Percentiles rank a stretch among this genome's conserved stretches.
Conservation (phyloP, 306 rosid species). For the Leucaena leucocephala region DNA sequence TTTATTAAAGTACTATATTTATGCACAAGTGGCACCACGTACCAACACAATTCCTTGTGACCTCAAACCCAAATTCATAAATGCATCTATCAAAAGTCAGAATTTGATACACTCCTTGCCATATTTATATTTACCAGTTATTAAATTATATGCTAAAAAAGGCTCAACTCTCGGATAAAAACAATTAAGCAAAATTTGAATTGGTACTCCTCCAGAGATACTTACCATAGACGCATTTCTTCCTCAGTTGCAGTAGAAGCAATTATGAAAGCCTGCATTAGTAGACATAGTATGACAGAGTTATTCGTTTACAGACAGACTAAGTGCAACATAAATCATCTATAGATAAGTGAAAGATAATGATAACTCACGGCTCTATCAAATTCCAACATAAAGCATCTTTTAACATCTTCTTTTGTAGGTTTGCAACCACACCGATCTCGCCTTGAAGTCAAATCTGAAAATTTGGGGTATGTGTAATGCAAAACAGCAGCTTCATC, state of each 20-base stretch:
- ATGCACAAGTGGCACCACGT: background rate
- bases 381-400: conserved; percentile 73
- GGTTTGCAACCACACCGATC: conserved; percentile 70
- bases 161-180: conserved; percentile 5
- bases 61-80: conserved; percentile 6
- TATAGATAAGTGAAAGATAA: conserved; percentile 7
- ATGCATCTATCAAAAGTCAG: conserved; percentile 5
- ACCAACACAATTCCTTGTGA: conserved; percentile 27
- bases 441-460: conserved; percentile 71
- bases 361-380: conserved; percentile 60
- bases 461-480: conserved; percentile 61
- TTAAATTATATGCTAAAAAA: conserved; percentile 17
- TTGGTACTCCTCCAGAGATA: background rate
- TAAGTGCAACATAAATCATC: background rate
- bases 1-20: background rate
- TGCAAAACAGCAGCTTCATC: conserved; percentile 69
- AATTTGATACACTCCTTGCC: background rate
- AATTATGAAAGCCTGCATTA: conserved; percentile 85
- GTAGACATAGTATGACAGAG: conserved; percentile 32
- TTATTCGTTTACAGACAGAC: conserved; percentile 25
- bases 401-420: conserved; percentile 68
- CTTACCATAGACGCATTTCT: conserved; percentile 94
- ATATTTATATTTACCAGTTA: background rate
- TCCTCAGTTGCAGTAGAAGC: conserved; percentile 98
- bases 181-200: background rate